Conservation (phyloP, 805 yeast genomes). For the Metschnikowia gelsemii region DNA sequence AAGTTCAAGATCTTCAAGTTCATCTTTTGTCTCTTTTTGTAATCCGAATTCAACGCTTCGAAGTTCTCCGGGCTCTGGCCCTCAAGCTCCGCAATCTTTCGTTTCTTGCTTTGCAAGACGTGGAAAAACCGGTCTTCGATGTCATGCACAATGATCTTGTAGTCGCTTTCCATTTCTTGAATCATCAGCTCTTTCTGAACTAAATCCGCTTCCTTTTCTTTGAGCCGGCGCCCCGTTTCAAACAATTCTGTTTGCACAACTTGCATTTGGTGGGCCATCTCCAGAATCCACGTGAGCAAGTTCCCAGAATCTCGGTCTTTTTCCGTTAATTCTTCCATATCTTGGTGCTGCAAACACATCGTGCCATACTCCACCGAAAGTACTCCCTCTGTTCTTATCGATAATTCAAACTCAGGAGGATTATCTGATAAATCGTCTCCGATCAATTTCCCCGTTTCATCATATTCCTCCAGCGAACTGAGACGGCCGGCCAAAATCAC, state of each 20-base stretch:
- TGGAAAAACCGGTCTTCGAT: conserved; percentile 22
- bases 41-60: conserved; percentile 13
- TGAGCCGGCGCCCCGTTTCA: not conserved
- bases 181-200: conserved; percentile 15
- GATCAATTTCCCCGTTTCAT: conserved; percentile 24
- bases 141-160: conserved; percentile 16
- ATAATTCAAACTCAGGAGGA: conserved; percentile 16
- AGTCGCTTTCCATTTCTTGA: conserved; percentile 17
- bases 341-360: conserved; percentile 8
- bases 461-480: conserved; percentile 26
- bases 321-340: conserved; percentile 10
- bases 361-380: conserved; percentile 17
- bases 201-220: not conserved
- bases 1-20: conserved; percentile 19
- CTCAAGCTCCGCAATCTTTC: conserved; percentile 17
- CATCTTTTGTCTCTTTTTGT: conserved; percentile 14
- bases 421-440: conserved; percentile 22
- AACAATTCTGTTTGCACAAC: conserved; percentile 5
- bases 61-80: conserved; percentile 11
- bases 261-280: conserved; percentile 7
- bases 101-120: conserved; percentile 17
- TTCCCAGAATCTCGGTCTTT: conserved; percentile 10
- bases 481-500: conserved; percentile 23
- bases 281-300: conserved; percentile 20
- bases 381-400: conserved; percentile 11